A percentile compares a stretch with the other conserved stretches of the same genome.
Evolutionary conservation across 495 filamentous ascomycete genomes (phyloP).

Genomic region (Trichocladium uniseriatum): DNA sequence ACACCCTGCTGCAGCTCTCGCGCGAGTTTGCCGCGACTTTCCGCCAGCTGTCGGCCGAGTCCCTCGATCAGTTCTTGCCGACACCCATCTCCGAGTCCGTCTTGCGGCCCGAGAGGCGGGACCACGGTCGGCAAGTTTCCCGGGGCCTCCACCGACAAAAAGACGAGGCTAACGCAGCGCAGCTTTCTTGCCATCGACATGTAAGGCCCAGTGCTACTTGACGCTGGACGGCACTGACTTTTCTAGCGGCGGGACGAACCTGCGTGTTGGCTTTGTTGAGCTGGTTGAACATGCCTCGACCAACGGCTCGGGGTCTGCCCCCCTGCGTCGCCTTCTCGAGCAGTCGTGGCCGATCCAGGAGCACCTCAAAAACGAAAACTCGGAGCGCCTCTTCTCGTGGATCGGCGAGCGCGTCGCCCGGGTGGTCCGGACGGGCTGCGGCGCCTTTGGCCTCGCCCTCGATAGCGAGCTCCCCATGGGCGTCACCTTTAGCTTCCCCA

Average conservation of each 20-base stretch:
- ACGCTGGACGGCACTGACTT: constrained; percentile 2
- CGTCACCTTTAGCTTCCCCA: constrained; percentile 81
- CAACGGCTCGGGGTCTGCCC: not conserved
- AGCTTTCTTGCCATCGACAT: constrained; percentile 73
- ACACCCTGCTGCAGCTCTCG: constrained; percentile 50
- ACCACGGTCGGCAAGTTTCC: constrained; percentile 46
- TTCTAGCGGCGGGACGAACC: constrained; percentile 60
- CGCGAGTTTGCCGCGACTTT: constrained; percentile 54
- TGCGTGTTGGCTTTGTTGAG: constrained; percentile 71
- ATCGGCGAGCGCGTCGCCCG: constrained; percentile 68
- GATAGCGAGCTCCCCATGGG: constrained; percentile 56
- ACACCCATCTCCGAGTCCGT: constrained; percentile 63
- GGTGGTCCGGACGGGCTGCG: constrained; percentile 47
- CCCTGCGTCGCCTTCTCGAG: constrained; percentile 46
- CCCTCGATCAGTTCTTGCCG: constrained; percentile 63
- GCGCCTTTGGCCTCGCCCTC: constrained; percentile 20
- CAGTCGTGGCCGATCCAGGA: constrained; percentile 72
- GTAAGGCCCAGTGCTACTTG: constrained; percentile 26
- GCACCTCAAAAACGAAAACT: constrained; percentile 65
- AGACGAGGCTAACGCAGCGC: constrained; percentile 3
- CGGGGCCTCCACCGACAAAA: not conserved
- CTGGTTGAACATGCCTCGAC: constrained; percentile 40
- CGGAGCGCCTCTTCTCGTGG: constrained; percentile 69
- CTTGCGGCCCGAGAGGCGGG: constrained; percentile 47
- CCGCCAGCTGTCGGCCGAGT: constrained; percentile 52